Conservation (phyloP, 805 yeast genomes). For the Wickerhamomyces mucosus region DNA sequence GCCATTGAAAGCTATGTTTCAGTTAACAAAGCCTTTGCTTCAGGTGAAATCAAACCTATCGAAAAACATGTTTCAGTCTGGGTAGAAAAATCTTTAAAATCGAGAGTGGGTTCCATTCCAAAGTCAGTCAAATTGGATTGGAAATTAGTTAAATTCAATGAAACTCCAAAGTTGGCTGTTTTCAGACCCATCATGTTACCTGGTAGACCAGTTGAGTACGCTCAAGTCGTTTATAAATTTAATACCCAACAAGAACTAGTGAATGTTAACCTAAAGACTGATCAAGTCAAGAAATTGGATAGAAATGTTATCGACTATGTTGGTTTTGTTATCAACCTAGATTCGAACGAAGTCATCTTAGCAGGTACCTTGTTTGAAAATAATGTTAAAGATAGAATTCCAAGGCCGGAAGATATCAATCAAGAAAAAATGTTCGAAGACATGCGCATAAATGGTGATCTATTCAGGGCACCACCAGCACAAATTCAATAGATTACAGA, state of each 20-base stretch:
- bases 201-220: slow-evolving; percentile 40
- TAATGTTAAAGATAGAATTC: slow-evolving; percentile 30
- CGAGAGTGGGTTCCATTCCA: slow-evolving; percentile 49
- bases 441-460: slow-evolving; percentile 25
- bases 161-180: slow-evolving; percentile 62
- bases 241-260: slow-evolving; percentile 53
- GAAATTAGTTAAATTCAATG: slow-evolving; percentile 64
- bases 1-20: slow-evolving; percentile 71
- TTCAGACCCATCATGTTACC: slow-evolving; percentile 61
- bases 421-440: slow-evolving; percentile 19
- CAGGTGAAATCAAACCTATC: slow-evolving; percentile 37
- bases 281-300: slow-evolving; percentile 35
- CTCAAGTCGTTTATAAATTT: slow-evolving; percentile 55
- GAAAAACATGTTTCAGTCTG: slow-evolving; percentile 43
- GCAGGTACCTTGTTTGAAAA: slow-evolving; percentile 65
- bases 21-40: slow-evolving; percentile 77
- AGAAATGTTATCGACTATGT: slow-evolving; percentile 52
- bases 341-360: slow-evolving; percentile 43
- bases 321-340: slow-evolving; percentile 53
- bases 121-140: slow-evolving; percentile 52
- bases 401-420: slow-evolving; percentile 22
- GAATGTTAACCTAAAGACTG: slow-evolving; percentile 34
- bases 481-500: too few species aligned
- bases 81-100: slow-evolving; percentile 49
- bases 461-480: slow-evolving; percentile 23